Conservation (phyloP, 2,329 filamentous ascomycete genomes). For the Tympanopsis confertula region DNA sequence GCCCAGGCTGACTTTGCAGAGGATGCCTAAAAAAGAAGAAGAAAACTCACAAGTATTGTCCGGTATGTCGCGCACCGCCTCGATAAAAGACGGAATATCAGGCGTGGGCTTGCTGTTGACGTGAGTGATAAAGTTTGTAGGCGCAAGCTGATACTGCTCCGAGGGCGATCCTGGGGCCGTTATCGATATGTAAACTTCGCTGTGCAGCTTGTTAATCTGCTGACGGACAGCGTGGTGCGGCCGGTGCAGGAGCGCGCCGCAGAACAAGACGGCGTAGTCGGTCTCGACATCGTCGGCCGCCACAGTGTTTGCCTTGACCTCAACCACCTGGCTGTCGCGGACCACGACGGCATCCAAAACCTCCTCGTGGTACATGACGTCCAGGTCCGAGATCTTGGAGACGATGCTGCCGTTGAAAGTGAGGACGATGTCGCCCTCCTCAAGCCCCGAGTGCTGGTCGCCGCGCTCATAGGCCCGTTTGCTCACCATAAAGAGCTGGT, state of each 20-base stretch:
- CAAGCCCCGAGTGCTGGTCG: slow-evolving; percentile 51
- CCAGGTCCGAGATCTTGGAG: slow-evolving; percentile 82
- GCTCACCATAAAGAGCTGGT: slow-evolving; percentile 96
- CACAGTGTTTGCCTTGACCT: slow-evolving; percentile 70
- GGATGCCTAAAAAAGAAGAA: slow-evolving; percentile 5
- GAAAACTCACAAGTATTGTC: slow-evolving; percentile 72
- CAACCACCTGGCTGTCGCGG: slow-evolving; percentile 69
- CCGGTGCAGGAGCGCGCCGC: slow-evolving; percentile 81
- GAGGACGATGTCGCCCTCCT: slow-evolving; percentile 86
- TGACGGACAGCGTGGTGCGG: slow-evolving; percentile 94
- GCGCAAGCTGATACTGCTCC: slow-evolving; percentile 82
- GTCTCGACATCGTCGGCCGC: slow-evolving; percentile 86
- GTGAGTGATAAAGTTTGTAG: slow-evolving; percentile 94
- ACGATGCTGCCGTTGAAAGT: slow-evolving; percentile 86
- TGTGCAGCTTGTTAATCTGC: slow-evolving; percentile 92
- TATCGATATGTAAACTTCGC: slow-evolving; percentile 89
- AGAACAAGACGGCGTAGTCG: slow-evolving; percentile 83
- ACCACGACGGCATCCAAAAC: slow-evolving; percentile 75
- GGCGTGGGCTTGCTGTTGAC: slow-evolving; percentile 83
- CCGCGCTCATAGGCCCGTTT: slow-evolving; percentile 67
- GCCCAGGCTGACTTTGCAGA: not conserved
- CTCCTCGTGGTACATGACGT: slow-evolving; percentile 90
- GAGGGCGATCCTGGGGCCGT: slow-evolving; percentile 72
- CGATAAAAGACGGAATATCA: slow-evolving; percentile 69
- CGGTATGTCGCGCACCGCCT: slow-evolving; percentile 73